A percentile compares a stretch with the other conserved stretches of the same genome.
phyloP scores from a whole-genome alignment of 345 rosid genomes.

The Gossypium mustelinum region DNA sequence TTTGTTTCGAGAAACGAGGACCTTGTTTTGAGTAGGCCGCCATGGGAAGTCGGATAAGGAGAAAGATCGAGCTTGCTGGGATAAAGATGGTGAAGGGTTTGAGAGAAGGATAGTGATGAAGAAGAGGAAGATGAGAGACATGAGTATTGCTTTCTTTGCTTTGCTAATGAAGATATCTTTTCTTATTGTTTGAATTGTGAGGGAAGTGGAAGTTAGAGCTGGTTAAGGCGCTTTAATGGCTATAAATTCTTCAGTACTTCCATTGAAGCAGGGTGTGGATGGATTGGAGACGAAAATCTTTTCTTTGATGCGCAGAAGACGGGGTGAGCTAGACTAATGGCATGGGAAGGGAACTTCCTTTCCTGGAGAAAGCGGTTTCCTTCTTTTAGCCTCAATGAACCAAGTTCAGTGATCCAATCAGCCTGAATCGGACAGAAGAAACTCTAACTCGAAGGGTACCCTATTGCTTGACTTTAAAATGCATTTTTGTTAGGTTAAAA shows the following conservation, averaged over 20 bases:
- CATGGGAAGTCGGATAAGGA: constrained; percentile 37
- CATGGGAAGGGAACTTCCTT: no score
- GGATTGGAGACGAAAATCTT: no score
- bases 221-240: constrained; percentile 19
- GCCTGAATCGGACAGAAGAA: no score
- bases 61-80: constrained; percentile 36
- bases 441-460: no score
- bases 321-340: no score
- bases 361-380: no score
- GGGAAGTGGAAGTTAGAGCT: not conserved
- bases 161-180: not conserved
- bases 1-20: constrained; percentile 41
- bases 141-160: not conserved
- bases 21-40: constrained; percentile 29
- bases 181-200: not conserved
- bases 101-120: constrained; percentile 19
- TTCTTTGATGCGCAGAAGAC: no score
- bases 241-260: not conserved
- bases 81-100: constrained; percentile 15
- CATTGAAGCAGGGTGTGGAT: no score
- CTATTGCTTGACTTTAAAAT: no score
- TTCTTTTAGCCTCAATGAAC: no score
- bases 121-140: constrained; percentile 25
- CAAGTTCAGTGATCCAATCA: no score
- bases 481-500: no score